Evolutionary conservation across 2,329 filamentous ascomycete species (phyloP).

Genomic region (Penicillium sumatraense): DNA sequence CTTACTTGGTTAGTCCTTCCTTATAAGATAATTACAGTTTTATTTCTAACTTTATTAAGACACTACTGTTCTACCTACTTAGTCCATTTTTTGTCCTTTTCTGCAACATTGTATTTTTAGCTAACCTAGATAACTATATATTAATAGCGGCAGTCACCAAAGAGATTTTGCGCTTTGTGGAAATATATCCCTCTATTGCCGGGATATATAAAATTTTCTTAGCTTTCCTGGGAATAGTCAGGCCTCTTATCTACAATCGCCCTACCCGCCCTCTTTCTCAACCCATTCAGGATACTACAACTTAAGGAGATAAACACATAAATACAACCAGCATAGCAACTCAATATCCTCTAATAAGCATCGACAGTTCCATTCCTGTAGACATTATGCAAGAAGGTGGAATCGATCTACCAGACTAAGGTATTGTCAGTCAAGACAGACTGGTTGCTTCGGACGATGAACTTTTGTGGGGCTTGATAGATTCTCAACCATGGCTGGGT

Average conservation of each 20-base stretch:
- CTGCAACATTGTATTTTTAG: background rate
- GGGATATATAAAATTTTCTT: background rate
- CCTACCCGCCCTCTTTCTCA: background rate
- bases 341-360: no score
- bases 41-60: background rate
- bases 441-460: background rate
- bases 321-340: background rate
- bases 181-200: background rate
- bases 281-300: background rate
- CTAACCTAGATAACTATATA: background rate
- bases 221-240: background rate
- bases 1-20: background rate
- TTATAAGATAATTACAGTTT: background rate
- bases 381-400: background rate
- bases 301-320: background rate
- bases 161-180: background rate
- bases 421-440: background rate
- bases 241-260: background rate
- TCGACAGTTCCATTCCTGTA: background rate
- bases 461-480: slow-evolving; percentile 3
- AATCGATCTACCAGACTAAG: background rate
- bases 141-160: background rate
- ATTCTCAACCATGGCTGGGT: slow-evolving; percentile 4
- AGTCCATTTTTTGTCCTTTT: background rate
- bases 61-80: background rate